A percentile compares a stretch with the other conserved stretches of the same genome.
phyloP scores from a whole-genome alignment of 495 filamentous ascomycete species.

The Astrothelium subdiscretum region DNA sequence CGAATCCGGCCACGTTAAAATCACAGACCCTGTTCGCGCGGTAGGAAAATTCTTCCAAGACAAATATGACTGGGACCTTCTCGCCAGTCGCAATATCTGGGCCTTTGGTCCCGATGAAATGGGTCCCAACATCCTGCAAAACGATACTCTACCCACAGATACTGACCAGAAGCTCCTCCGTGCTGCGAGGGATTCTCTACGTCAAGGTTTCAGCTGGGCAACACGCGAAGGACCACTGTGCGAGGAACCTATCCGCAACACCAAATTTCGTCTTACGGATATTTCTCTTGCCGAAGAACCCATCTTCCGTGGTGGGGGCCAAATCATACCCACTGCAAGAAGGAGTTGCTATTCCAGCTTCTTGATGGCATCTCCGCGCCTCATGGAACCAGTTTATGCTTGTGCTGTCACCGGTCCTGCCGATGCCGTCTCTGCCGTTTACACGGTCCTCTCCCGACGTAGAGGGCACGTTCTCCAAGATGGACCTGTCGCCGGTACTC shows the following conservation, averaged over 20 bases:
- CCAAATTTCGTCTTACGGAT: conserved; percentile 90
- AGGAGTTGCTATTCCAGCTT: conserved; percentile 90
- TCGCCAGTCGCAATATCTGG: conserved; percentile 93
- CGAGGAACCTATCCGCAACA: conserved; percentile 97
- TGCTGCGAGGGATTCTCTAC: conserved; percentile 77
- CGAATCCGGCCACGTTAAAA: conserved; percentile 76
- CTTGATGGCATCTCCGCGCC: conserved; percentile 86
- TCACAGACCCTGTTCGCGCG: conserved; percentile 85
- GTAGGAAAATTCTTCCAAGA: conserved; percentile 96
- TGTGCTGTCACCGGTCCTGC: conserved; percentile 89
- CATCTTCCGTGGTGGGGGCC: conserved; percentile 88
- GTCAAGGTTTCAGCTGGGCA: conserved; percentile 93
- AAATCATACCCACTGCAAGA: conserved; percentile 91
- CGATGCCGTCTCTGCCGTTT: conserved; percentile 75
- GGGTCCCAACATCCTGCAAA: conserved; percentile 91
- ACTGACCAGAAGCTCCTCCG: conserved; percentile 86
- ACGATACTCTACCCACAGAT: conserved; percentile 84
- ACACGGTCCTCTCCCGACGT: conserved; percentile 80
- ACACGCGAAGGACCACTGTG: conserved; percentile 90
- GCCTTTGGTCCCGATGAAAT: conserved; percentile 95
- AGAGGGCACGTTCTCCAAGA: conserved; percentile 89
- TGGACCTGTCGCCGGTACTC: conserved; percentile 87
- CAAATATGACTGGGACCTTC: conserved; percentile 91
- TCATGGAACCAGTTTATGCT: conserved; percentile 93
- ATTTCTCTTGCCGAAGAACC: conserved; percentile 75